Base-by-base conservation (phyloP, 129 eudicot species). In the Centrapalus pauciflorus region DNA sequence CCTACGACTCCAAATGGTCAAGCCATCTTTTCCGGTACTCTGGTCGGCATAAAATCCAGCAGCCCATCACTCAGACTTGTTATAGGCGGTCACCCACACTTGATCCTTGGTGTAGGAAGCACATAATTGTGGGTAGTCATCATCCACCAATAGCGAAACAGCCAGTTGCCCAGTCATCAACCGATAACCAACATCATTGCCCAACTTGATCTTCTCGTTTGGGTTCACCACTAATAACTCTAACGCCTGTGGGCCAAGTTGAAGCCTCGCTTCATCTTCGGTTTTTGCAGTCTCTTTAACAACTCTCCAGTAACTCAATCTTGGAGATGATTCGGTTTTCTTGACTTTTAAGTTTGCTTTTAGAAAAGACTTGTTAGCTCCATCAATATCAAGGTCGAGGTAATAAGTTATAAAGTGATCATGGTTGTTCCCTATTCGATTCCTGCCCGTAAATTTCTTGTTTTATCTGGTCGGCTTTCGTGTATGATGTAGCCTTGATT, bases 31-130 rank as follows among this genome's bases (percentile, higher is more conserved):
- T 56, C 98, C 98, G 3, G 75, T 88, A 64, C 96, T 92, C 76
- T 80, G 58, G 30, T 92, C 95, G 49, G 96, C 90, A 80, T 85
- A 92, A 66, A 91, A 88, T 6, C 98, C 98, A 51, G 83, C 98
- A 64, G 96, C 98, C 95, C 98, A 92, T 64, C 89, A 81, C 78
- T 92, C 87, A 1, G 88, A 76, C 75, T 62, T 81, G 57, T 92
- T 83, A 69, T 88, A 92, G 2, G 71, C 40, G 1, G 95, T 92
- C 76, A 85, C 90, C 88, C 95, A 88, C 57, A 88, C 65, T 71
- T 92, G 90, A 67, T 92, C 83, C 75, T 92, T 88, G 13, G 82
- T 85, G 46, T 85, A 92, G 21, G 98, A 50, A 57, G 95, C 90
- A 0, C 98, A 79, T 1, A 74, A 83, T 54, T 92, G 88, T 0